Evolutionary conservation across 306 rosid genomes (phyloP).

Genomic region (Cicer arietinum): DNA sequence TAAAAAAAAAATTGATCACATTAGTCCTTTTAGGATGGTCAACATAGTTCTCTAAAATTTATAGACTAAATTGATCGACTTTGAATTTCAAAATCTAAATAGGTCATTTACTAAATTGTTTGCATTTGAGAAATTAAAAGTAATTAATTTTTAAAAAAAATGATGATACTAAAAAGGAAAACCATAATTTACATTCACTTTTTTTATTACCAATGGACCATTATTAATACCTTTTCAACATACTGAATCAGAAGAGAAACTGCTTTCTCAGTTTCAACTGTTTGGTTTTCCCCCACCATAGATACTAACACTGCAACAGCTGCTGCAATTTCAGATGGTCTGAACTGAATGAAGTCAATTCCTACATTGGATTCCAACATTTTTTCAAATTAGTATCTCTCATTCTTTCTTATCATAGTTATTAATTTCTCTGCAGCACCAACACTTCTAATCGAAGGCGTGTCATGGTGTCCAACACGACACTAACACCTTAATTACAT

Average conservation of each 20-base stretch:
- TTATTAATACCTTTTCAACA: constrained; percentile 67
- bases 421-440: neutral
- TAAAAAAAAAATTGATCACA: neutral
- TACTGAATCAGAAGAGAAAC: constrained; percentile 63
- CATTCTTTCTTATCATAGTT: constrained; percentile 25
- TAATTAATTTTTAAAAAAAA: constrained; percentile 42
- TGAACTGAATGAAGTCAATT: constrained; percentile 83
- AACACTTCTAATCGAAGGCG: too few relatives aligned
- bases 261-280: constrained; percentile 65
- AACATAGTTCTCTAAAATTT: neutral
- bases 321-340: constrained; percentile 91
- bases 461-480: too few relatives aligned
- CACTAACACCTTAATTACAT: too few relatives aligned
- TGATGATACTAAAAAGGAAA: constrained; percentile 41
- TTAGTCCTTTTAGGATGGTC: neutral
- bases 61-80: neutral
- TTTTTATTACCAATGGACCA: constrained; percentile 46
- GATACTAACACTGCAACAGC: constrained; percentile 89
- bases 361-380: constrained; percentile 77
- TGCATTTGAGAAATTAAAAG: constrained; percentile 33
- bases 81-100: neutral
- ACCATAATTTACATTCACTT: constrained; percentile 35
- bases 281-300: constrained; percentile 61
- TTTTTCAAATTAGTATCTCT: constrained; percentile 40
- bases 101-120: neutral